Conservation (phyloP, 2,329 filamentous ascomycete species). For the Alternaria sp. region DNA sequence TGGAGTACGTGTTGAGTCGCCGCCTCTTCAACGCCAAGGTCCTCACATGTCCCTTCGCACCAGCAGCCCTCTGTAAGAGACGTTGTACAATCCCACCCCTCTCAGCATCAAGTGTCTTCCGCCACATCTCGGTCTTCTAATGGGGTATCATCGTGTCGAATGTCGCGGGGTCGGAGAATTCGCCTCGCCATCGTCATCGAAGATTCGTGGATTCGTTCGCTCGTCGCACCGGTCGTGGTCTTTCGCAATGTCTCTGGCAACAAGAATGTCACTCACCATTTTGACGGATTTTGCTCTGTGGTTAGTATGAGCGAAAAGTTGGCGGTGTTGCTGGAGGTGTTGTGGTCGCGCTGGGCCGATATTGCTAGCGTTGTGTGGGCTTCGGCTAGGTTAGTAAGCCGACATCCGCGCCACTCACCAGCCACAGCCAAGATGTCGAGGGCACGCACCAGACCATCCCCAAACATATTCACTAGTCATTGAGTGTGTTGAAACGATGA, state of each 20-base stretch:
- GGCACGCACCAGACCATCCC: neutral
- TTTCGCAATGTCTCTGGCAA: neutral
- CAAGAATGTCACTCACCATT: constrained; percentile 44
- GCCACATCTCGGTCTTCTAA: neutral
- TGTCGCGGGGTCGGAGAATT: constrained; percentile 20
- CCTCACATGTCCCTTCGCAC: neutral
- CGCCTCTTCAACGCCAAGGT: neutral
- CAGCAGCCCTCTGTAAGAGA: neutral
- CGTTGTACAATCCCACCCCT: neutral
- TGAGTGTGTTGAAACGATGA: neutral
- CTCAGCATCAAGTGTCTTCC: neutral
- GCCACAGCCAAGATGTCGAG: constrained; percentile 13
- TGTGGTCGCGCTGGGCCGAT: constrained; percentile 26
- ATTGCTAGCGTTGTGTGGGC: constrained; percentile 41
- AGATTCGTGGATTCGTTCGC: constrained; percentile 25
- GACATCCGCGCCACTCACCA: constrained; percentile 15
- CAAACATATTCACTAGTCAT: neutral
- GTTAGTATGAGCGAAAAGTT: constrained; percentile 45
- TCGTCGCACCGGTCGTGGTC: constrained; percentile 33
- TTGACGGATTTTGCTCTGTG: constrained; percentile 49
- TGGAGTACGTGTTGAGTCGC: neutral
- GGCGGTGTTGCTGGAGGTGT: constrained; percentile 42
- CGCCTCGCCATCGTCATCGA: constrained; percentile 31
- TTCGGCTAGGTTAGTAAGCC: constrained; percentile 41
- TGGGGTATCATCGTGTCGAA: neutral